Base-by-base conservation (phyloP, 495 filamentous ascomycete species). In the Penicillium tannophilum region DNA sequence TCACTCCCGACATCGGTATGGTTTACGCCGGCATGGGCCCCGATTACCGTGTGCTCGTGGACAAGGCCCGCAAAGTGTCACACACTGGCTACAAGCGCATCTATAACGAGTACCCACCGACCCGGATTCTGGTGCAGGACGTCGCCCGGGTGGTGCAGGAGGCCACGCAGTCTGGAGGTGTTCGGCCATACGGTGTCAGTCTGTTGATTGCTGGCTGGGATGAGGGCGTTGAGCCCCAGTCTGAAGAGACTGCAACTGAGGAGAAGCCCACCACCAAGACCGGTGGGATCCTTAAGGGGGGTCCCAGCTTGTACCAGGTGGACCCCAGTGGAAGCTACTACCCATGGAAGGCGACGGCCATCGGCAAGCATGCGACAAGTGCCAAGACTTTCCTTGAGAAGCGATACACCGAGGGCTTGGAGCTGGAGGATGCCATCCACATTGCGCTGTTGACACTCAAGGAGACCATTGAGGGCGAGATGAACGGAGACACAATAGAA, bases 31-130 rank as follows among this genome's bases (percentile, higher is more conserved):
- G 94, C 72, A 99, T 98, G 94, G 92, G 95, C 17, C 94, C 94
- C 52, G 95, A 99, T 77, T 99, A 98, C 80, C 87, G 94, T 66
- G 91, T 98, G 45, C 86, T 99, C 46, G 95, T 97, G 58, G 94
- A 99, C 80, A 92, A 90, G 73, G 95, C 94, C 59, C 92, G 94
- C 63, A 98, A 97, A 77, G 94, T 97, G 56, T 94, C 91, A n/a
- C 95, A 99, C 79, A 96, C 95, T 47, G 88, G 88, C 74, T 99
- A 98, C 86, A 99, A 99, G 84, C 92, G 94, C 73, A 90, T 99
- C 75, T 99, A 99, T 82, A 99, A 99, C 77, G 94, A 99, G 81
- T 99, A 99, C 83, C 94, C 94, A 14, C 94, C 94, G 10, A 99
- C 95, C 28, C 85, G 94, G 61, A 99, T 99, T 84, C 81, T 99